These are phyloP conservation scores for Sextonia rubra DNA, from an alignment of 164 flowering plant genomes.

Conservation along the genomic window DNA sequence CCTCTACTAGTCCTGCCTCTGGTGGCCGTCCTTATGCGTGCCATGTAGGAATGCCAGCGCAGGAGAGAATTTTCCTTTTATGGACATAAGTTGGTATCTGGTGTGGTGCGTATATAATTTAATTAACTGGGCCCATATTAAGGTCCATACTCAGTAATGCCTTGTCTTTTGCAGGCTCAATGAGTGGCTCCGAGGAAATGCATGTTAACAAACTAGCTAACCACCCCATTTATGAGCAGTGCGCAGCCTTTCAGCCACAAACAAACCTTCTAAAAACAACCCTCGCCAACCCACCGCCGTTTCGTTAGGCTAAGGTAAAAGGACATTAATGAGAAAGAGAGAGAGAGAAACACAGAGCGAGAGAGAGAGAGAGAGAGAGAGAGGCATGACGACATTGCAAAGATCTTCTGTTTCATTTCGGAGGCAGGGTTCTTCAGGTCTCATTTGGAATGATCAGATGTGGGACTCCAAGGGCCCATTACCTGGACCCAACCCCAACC, in stretches of 20 bases:
- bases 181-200: too few species aligned
- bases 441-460: slow-evolving; percentile 67
- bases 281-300: not conserved
- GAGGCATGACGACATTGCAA: slow-evolving; percentile 26
- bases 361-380: not conserved
- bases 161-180: too few species aligned
- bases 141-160: too few species aligned
- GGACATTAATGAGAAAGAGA: not conserved
- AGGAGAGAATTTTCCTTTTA: too few species aligned
- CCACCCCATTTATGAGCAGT: too few species aligned
- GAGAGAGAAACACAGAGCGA: not conserved
- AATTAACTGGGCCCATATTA: too few species aligned
- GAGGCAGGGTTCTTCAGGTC: slow-evolving; percentile 82
- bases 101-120: too few species aligned
- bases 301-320: not conserved
- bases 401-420: slow-evolving; percentile 67
- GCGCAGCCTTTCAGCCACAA: not conserved
- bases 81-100: too few species aligned
- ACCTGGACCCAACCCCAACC: not conserved
- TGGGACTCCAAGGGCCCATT: not conserved
- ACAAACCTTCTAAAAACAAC: not conserved
- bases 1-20: too few species aligned
- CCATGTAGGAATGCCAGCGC: too few species aligned
- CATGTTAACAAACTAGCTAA: not conserved
- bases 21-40: too few species aligned